Evolutionary conservation across 2,329 filamentous ascomycete genomes (phyloP).

Genomic region (Ceratocystis cubensis): DNA sequence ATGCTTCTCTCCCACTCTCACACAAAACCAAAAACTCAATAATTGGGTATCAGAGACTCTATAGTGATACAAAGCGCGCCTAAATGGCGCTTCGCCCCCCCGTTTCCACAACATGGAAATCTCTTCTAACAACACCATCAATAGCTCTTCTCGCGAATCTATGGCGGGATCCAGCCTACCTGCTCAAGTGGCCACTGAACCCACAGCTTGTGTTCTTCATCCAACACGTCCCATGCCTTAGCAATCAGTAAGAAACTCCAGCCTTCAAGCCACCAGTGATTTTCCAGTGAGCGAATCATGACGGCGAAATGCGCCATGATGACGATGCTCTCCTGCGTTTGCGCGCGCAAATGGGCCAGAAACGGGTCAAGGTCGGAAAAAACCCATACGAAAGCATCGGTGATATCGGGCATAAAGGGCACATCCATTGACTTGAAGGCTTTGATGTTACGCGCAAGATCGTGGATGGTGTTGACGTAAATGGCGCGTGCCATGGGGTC

Average conservation of each 20-base stretch:
- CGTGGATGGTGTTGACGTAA: constrained; percentile 11
- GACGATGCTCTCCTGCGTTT: constrained; percentile 26
- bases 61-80: background rate
- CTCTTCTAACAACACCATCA: background rate
- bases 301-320: constrained; percentile 30
- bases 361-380: constrained; percentile 30
- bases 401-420: constrained; percentile 25
- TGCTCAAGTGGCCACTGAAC: constrained; percentile 25
- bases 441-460: constrained; percentile 18
- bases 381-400: constrained; percentile 32
- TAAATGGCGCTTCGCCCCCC: too few relatives aligned
- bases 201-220: constrained; percentile 30
- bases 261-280: constrained; percentile 30
- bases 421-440: constrained; percentile 12
- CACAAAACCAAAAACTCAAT: background rate
- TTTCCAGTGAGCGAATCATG: constrained; percentile 26
- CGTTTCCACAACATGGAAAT: background rate
- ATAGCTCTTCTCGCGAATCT: background rate
- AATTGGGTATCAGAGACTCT: background rate
- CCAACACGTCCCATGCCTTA: constrained; percentile 27
- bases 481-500: constrained; percentile 13
- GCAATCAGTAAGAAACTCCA: constrained; percentile 28
- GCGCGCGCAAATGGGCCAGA: constrained; percentile 27
- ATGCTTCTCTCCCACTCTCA: background rate
- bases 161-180: constrained; percentile 21